Base-by-base conservation (phyloP, 306 rosid species). In the Prunus campanulata region DNA sequence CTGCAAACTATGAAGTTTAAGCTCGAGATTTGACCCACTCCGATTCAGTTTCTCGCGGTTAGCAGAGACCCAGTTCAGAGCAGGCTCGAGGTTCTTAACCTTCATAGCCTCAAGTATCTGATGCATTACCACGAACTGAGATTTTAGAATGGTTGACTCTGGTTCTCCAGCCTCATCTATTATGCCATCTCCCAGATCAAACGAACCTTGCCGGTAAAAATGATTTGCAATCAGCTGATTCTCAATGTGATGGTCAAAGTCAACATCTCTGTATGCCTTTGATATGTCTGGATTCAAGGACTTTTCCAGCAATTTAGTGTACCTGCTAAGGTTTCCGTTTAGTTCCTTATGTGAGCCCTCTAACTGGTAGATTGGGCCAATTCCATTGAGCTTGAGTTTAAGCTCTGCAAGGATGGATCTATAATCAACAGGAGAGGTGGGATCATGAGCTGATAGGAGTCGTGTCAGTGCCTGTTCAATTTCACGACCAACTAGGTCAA, bases 151-250 rank as follows among this genome's bases (percentile, higher is more conserved):
- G 73, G 90, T 66, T 66, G 86, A 71, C 67, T 89, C 87, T 24
- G 81, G 84, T 74, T 83, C 93, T 65, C 90, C 93, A 57, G 98
- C 89, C 85, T 93, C 98, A 13, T 78, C 77, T 56, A 81, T 76
- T 60, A 93, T 77, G 85, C 87, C 83, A 60, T 93, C 98, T 68
- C 96, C 98, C 75, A 93, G 81, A 77, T 90, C 94, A 86, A 87
- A 87, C 66, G 83, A 79, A 67, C 94, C 96, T 68, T 82, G 87
- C 74, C 60, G 94, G 78, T 90, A 87, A 75, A 90, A 87, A 86
- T 93, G 96, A 88, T 69, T 87, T 44, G 93, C 92, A 75, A 90
- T 80, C 44, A 87, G 83, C 87, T 87, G 89, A 76, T 86, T 90
- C 77, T 90, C 77, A 74, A 85, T 82, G 63, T 86, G 94, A 77